These are phyloP conservation scores for Gymnopus androsaceus DNA, from an alignment of 1,284 basidiomycete genomes.

Conservation along the genomic window DNA sequence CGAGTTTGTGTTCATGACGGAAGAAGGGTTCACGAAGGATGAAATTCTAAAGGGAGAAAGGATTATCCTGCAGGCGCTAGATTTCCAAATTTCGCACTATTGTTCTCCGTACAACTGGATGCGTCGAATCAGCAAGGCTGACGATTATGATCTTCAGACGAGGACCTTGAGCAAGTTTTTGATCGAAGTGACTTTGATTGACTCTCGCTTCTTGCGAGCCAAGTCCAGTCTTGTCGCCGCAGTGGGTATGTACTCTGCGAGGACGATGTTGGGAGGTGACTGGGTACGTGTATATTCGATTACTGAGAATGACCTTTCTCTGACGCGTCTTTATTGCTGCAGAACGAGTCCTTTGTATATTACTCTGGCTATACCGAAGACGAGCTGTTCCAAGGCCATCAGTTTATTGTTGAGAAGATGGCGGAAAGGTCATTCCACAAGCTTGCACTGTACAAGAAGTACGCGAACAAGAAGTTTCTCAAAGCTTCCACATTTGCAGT, in stretches of 20 bases:
- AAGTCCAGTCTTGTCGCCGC: conserved; percentile 97
- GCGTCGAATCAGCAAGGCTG: conserved; percentile 96
- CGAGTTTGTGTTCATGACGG: conserved; percentile 97
- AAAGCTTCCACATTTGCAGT: conserved; percentile 79
- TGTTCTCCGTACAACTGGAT: conserved; percentile 99
- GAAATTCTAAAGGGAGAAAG: conserved; percentile 98
- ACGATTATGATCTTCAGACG: conserved; percentile 98
- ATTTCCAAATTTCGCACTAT: conserved; percentile 95
- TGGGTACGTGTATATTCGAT: conserved; percentile 71
- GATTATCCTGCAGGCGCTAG: conserved; percentile 91
- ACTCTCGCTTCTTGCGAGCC: conserved; percentile 90
- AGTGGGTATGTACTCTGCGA: conserved; percentile 95
- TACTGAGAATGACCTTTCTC: conserved; percentile 37
- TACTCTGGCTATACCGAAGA: conserved; percentile 93
- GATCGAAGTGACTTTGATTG: conserved; percentile 94
- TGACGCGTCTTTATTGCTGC: conserved; percentile 32
- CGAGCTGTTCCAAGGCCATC: conserved; percentile 83
- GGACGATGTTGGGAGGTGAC: conserved; percentile 88
- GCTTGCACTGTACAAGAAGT: conserved; percentile 95
- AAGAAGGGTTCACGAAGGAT: conserved; percentile 89
- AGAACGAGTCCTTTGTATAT: conserved; percentile 92
- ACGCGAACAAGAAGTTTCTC: conserved; percentile 95
- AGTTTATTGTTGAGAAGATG: conserved; percentile 85
- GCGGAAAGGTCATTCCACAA: conserved; percentile 79
- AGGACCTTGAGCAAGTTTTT: conserved; percentile 97